Evolutionary conservation across 177 flowering plant genomes (phyloP).

Genomic region (Vitis hybrid): DNA sequence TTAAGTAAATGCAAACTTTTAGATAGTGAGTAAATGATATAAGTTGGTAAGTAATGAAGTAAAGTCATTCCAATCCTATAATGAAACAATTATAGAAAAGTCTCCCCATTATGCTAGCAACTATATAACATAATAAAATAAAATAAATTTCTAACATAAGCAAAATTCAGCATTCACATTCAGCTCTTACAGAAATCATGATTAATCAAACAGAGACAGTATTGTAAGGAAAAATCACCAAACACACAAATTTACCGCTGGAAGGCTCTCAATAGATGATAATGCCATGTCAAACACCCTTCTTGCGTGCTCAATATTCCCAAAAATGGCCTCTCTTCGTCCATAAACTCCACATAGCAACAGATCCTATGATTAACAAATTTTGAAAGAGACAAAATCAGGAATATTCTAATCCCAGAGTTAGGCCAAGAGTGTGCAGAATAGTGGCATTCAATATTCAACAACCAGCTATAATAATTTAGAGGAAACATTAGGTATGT

Average conservation of each 20-base stretch:
- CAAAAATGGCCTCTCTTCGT: conserved; percentile 71
- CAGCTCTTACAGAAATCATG: background rate
- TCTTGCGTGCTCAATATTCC: conserved; percentile 84
- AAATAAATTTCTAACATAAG: background rate
- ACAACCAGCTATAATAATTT: no score
- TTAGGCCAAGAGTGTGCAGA: background rate
- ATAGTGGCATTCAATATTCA: no score
- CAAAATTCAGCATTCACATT: background rate
- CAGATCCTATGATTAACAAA: conserved; percentile 56
- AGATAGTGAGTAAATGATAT: no score
- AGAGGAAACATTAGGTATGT: no score
- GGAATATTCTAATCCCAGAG: background rate
- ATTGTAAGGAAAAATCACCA: background rate
- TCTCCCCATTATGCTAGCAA: no score
- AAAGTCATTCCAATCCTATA: no score
- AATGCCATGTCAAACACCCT: conserved; percentile 96
- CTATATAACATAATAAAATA: no score
- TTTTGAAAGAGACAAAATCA: background rate
- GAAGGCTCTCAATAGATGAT: conserved; percentile 64
- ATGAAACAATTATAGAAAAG: no score
- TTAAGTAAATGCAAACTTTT: no score
- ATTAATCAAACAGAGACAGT: background rate
- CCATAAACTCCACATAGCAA: conserved; percentile 96
- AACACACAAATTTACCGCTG: conserved; percentile 42
- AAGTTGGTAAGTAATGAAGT: no score